phyloP scores from a whole-genome alignment of 495 filamentous ascomycete species.

The Aspergillus coremiiformis region DNA sequence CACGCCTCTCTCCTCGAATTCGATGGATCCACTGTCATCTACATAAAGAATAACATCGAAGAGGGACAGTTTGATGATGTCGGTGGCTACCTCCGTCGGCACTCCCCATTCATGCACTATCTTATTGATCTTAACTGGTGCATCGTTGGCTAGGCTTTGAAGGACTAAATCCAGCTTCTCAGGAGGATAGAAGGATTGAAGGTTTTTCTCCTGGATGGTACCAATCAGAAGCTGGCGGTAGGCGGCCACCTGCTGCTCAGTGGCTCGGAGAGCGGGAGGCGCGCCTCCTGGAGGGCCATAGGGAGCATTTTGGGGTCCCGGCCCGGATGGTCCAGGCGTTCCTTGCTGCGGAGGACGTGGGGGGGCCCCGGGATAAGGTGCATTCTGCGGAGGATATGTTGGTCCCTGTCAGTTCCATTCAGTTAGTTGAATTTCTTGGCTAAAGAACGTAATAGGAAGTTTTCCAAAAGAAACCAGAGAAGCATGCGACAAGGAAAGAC shows the following conservation, averaged over 20 bases:
- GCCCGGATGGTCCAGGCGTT: slow-evolving; percentile 14
- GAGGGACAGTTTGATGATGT: slow-evolving; percentile 59
- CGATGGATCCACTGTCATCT: slow-evolving; percentile 67
- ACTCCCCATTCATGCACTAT: slow-evolving; percentile 50
- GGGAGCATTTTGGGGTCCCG: slow-evolving; percentile 17
- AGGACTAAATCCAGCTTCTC: slow-evolving; percentile 32
- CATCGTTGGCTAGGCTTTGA: slow-evolving; percentile 32
- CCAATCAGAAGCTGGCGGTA: slow-evolving; percentile 48
- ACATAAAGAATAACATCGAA: slow-evolving; percentile 64
- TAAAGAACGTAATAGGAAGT: background rate
- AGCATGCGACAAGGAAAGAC: background rate
- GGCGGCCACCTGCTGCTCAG: slow-evolving; percentile 40
- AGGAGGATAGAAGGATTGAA: slow-evolving; percentile 50
- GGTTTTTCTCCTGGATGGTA: slow-evolving; percentile 51
- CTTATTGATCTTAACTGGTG: slow-evolving; percentile 42
- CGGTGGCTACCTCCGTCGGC: slow-evolving; percentile 54
- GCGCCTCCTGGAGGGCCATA: slow-evolving; percentile 25
- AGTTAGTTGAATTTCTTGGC: slow-evolving; percentile 11
- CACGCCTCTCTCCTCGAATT: slow-evolving; percentile 57
- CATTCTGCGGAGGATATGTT: slow-evolving; percentile 25
- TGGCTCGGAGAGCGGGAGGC: slow-evolving; percentile 26
- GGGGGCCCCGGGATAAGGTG: slow-evolving; percentile 28
- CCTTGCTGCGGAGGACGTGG: slow-evolving; percentile 23
- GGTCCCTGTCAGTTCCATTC: slow-evolving; percentile 13
- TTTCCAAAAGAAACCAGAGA: no score